Evolutionary conservation across 345 rosid genomes (phyloP).

Genomic region (Sisymbrium altissimum): DNA sequence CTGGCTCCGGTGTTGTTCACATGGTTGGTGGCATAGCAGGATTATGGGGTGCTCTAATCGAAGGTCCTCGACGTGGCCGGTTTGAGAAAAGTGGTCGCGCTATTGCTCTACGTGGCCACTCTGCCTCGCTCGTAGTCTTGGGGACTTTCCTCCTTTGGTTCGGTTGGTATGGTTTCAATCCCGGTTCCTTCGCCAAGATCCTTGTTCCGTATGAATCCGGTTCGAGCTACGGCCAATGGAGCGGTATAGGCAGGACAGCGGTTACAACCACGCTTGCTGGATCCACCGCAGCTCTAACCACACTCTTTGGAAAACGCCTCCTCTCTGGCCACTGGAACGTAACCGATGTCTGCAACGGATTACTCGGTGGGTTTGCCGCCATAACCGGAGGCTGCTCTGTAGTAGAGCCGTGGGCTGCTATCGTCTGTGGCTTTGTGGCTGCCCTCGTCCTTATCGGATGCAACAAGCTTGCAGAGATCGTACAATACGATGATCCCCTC

Average conservation of each 20-base stretch:
- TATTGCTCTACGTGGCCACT: slow-evolving; percentile 49
- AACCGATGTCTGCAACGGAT: slow-evolving; percentile 78
- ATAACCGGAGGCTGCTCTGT: slow-evolving; percentile 78
- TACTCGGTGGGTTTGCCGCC: slow-evolving; percentile 84
- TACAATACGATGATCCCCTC: slow-evolving; percentile 58
- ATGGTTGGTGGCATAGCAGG: slow-evolving; percentile 75
- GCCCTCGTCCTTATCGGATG: slow-evolving; percentile 59
- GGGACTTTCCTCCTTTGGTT: slow-evolving; percentile 73
- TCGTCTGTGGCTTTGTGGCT: slow-evolving; percentile 70
- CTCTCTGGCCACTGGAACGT: slow-evolving; percentile 83
- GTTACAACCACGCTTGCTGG: slow-evolving; percentile 84
- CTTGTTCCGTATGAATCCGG: slow-evolving; percentile 29
- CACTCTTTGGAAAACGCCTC: slow-evolving; percentile 65
- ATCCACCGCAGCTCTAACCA: slow-evolving; percentile 71
- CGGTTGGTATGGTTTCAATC: slow-evolving; percentile 72
- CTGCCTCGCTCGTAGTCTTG: slow-evolving; percentile 56
- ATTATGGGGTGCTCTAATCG: slow-evolving; percentile 63
- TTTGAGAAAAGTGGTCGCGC: slow-evolving; percentile 42
- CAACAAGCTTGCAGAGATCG: slow-evolving; percentile 63
- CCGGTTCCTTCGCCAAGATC: slow-evolving; percentile 56
- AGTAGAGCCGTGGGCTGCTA: slow-evolving; percentile 86
- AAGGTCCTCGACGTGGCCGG: slow-evolving; percentile 70
- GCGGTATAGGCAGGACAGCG: slow-evolving; percentile 76
- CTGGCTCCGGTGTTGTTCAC: slow-evolving; percentile 70
- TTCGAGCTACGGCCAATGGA: slow-evolving; percentile 59